phyloP scores from a whole-genome alignment of 2,329 filamentous ascomycete species.

The Colletotrichum liriopes region DNA sequence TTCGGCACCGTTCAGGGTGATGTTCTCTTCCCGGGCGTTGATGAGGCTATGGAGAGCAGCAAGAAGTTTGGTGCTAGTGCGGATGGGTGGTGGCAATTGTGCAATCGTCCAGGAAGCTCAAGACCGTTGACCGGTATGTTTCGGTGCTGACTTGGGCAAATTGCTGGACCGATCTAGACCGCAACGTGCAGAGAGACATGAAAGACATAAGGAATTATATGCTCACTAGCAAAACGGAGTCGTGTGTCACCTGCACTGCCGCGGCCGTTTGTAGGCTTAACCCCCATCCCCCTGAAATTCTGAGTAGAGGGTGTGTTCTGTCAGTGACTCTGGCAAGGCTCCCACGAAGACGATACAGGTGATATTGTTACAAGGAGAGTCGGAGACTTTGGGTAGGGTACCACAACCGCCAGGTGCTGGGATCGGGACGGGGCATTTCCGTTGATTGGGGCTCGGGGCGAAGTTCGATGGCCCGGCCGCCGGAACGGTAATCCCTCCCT shows the following conservation, averaged over 20 bases:
- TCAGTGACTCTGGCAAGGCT: neutral
- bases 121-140: neutral
- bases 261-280: neutral
- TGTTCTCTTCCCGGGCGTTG: too few species aligned
- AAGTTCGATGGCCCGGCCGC: constrained; percentile 6
- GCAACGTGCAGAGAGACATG: neutral
- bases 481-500: neutral
- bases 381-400: constrained; percentile 10
- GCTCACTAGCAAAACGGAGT: neutral
- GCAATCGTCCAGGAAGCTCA: constrained; percentile 3
- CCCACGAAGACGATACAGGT: neutral
- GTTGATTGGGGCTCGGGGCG: constrained; percentile 22
- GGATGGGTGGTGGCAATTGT: neutral
- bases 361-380: neutral
- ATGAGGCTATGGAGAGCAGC: neutral
- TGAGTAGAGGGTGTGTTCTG: neutral
- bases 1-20: neutral
- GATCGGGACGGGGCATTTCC: constrained; percentile 5
- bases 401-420: constrained; percentile 2
- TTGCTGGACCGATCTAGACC: neutral
- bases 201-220: neutral
- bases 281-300: too few species aligned
- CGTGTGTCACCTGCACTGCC: neutral
- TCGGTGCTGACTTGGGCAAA: neutral
- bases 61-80: neutral